A percentile compares a stretch with the other conserved stretches of the same genome.
Evolutionary conservation across 257 asterid species (phyloP).

Genomic region (Gentiana dahurica): DNA sequence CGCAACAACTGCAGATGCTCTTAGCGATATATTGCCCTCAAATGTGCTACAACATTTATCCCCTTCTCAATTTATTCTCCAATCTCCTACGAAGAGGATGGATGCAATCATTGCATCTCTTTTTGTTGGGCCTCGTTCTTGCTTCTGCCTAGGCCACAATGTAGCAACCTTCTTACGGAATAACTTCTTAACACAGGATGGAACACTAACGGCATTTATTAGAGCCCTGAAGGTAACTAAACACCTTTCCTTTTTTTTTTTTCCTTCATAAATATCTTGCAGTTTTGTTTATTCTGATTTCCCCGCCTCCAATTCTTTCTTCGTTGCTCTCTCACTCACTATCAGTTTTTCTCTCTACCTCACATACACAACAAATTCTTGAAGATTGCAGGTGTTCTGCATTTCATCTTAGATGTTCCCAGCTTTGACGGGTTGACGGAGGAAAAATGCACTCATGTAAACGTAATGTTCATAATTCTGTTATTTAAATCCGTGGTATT

Average conservation of each 20-base stretch:
- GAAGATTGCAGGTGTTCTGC: slow-evolving; percentile 76
- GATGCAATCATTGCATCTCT: slow-evolving; percentile 69
- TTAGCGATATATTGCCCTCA: slow-evolving; percentile 48
- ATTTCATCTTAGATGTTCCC: slow-evolving; percentile 43
- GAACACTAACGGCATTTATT: slow-evolving; percentile 72
- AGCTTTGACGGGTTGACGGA: slow-evolving; percentile 30
- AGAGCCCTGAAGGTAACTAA: slow-evolving; percentile 71
- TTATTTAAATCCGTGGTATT: background rate
- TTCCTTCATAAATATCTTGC: no score
- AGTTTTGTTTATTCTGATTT: no score
- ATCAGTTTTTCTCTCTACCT: slow-evolving; percentile 10
- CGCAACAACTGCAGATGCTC: slow-evolving; percentile 67
- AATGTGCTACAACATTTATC: slow-evolving; percentile 43
- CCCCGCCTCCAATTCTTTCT: no score
- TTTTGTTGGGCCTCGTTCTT: slow-evolving; percentile 43
- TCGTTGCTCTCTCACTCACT: background rate
- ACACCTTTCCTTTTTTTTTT: background rate
- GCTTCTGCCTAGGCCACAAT: slow-evolving; percentile 60
- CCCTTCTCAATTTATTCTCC: slow-evolving; percentile 51
- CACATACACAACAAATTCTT: slow-evolving; percentile 7
- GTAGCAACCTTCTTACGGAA: slow-evolving; percentile 62
- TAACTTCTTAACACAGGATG: slow-evolving; percentile 82
- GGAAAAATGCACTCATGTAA: slow-evolving; percentile 38
- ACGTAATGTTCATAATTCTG: slow-evolving; percentile 10
- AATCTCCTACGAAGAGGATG: slow-evolving; percentile 75